Evolutionary conservation across 1,139 yeast species (phyloP), one percentile per base, ranked within the genome.

Genomic region (Scheffersomyces cryptocercus): DNA sequence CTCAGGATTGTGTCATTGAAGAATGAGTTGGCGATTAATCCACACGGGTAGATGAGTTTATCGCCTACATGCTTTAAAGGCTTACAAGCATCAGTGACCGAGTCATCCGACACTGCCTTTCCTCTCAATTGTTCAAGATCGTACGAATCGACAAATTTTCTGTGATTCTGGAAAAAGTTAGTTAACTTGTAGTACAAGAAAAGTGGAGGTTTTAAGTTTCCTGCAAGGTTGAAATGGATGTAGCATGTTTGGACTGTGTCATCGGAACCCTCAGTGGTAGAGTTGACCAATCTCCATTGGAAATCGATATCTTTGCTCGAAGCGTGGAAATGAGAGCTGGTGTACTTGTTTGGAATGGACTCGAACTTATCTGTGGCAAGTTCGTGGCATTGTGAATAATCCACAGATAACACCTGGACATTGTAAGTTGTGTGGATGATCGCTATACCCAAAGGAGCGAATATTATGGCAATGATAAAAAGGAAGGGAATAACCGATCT

Each of bases 391-490:
- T 77, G 56, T 39, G 85, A 75, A 54, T 86, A 86, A 52, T 85
- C 77, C 26, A 86, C 67, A 30, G 74, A 68, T 28, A 86, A 46
- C 45, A 77, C 73, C 53, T 85, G 84, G 9, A 85, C 86, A 48
- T 76, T 76, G 54, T 79, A 76, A 1, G 84, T 75, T 11, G 86
- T 76, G 45, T 75, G 70, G 24, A 85, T 59, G 40, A 86, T 73
- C 9, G 85, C 91, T 20, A 85, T 77, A 1, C 95, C 95, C 44
- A 86, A 73, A 0, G 93, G 93, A 0, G 86, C 83, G 63, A 85
- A 85, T 12, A 86, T 74, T n/a, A 84, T 65, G 0, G 87, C 85
- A 29, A 83, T 61, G 26, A 85, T 49, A 15, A 85, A 67, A 33
- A 86, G 65, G 28, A 85, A 65, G 3, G 93, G 93, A 20, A 86